A percentile compares a stretch with the other conserved stretches of the same genome.
Evolutionary conservation across 805 yeast genomes (phyloP).

Genomic region (Candida nemodendra): DNA sequence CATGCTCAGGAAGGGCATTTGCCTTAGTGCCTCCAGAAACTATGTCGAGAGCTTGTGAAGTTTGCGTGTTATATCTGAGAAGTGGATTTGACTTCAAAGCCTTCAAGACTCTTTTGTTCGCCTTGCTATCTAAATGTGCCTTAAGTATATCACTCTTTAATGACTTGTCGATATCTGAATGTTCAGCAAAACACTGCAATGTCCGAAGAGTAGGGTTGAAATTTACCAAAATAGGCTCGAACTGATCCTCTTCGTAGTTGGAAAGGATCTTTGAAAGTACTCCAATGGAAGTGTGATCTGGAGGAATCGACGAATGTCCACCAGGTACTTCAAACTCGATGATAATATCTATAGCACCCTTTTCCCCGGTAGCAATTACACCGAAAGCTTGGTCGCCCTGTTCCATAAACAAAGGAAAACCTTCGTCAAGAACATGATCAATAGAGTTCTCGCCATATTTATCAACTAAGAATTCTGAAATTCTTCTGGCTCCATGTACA

Average conservation of each 20-base stretch:
- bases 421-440: slow-evolving; percentile 59
- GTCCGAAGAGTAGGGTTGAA: slow-evolving; percentile 59
- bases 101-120: slow-evolving; percentile 33
- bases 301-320: slow-evolving; percentile 60
- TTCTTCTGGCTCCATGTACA: slow-evolving; percentile 53
- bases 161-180: slow-evolving; percentile 34
- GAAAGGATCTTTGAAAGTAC: slow-evolving; percentile 59
- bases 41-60: slow-evolving; percentile 68
- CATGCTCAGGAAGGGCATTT: slow-evolving; percentile 73
- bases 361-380: slow-evolving; percentile 48
- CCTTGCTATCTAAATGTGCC: slow-evolving; percentile 37
- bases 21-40: slow-evolving; percentile 72
- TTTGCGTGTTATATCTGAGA: slow-evolving; percentile 43
- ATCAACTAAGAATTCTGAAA: slow-evolving; percentile 46
- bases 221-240: slow-evolving; percentile 42
- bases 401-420: slow-evolving; percentile 36
- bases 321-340: slow-evolving; percentile 55
- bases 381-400: slow-evolving; percentile 39
- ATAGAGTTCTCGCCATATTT: slow-evolving; percentile 61
- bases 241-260: slow-evolving; percentile 57
- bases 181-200: slow-evolving; percentile 63
- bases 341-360: slow-evolving; percentile 39
- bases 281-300: slow-evolving; percentile 77
- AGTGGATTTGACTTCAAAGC: slow-evolving; percentile 7
- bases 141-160: slow-evolving; percentile 33